Conservation (phyloP, 176 grass and related monocot species). For the barley (Hordeum vulgare) region DNA sequence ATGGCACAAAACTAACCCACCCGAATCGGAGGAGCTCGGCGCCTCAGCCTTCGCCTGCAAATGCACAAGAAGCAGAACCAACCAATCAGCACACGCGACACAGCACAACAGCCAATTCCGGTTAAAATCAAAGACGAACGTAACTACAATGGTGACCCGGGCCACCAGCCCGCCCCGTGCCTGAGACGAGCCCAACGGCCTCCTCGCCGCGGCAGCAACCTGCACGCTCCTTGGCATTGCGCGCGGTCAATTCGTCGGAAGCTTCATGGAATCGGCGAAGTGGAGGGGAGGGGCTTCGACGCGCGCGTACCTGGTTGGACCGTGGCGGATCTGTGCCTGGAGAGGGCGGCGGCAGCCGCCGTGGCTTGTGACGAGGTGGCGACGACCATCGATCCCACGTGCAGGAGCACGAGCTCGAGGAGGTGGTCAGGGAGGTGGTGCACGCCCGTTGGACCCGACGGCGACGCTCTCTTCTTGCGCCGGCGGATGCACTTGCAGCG, state of each 20-base stretch:
- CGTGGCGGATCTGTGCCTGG: conserved; percentile 21
- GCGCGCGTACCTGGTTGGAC: not conserved
- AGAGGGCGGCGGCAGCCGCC: not conserved
- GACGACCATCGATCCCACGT: conserved; percentile 22
- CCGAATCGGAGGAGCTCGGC: conserved; percentile 2
- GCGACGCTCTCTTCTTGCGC: too few species aligned
- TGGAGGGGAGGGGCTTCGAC: not conserved
- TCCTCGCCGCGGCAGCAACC: conserved; percentile 5
- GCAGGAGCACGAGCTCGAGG: not conserved
- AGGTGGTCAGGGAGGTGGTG: too few species aligned
- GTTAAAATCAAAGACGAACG: not conserved
- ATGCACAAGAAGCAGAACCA: not conserved
- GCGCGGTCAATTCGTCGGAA: not conserved
- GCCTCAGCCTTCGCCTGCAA: conserved; percentile 34
- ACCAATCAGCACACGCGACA: not conserved
- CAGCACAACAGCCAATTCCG: not conserved
- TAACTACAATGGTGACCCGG: conserved; percentile 27
- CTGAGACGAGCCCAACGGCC: not conserved
- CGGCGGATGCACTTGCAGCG: too few species aligned
- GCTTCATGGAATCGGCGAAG: not conserved
- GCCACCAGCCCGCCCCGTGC: conserved; percentile 16
- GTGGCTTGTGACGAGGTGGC: conserved; percentile 20
- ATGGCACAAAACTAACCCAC: conserved; percentile 16
- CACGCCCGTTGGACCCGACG: too few species aligned
- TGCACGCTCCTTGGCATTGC: conserved; percentile 18